A percentile compares a stretch with the other conserved stretches of the same genome.
Evolutionary conservation across 1,139 yeast species (phyloP).

Genomic region (Scheffersomyces cryptocercus): DNA sequence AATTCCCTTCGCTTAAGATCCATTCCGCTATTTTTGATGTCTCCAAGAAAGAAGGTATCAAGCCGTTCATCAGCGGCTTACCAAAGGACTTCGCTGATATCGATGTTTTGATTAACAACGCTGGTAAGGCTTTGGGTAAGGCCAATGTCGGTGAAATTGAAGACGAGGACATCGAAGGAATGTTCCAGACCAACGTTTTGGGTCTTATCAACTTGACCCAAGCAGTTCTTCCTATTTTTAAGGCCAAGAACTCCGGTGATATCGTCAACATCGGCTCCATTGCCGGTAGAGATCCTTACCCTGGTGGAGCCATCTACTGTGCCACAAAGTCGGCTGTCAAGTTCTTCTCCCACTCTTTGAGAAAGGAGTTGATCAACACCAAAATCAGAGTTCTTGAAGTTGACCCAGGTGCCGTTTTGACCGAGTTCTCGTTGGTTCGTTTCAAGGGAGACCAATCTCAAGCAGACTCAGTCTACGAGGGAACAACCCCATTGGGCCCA

Average conservation of each 20-base stretch:
- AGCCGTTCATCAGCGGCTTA: constrained; percentile 30
- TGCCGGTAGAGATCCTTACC: constrained; percentile 89
- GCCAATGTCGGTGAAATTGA: constrained; percentile 37
- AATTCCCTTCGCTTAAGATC: constrained; percentile 29
- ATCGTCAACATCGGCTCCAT: constrained; percentile 83
- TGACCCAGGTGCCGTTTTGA: constrained; percentile 87
- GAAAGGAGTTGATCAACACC: constrained; percentile 77
- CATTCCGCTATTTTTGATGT: constrained; percentile 34
- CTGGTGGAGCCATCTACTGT: constrained; percentile 85
- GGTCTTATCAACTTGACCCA: constrained; percentile 44
- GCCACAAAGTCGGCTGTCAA: constrained; percentile 84
- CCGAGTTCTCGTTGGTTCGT: constrained; percentile 79
- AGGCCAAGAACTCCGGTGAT: constrained; percentile 62
- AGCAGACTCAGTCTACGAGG: constrained; percentile 74
- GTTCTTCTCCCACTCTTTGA: constrained; percentile 71
- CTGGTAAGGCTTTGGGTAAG: constrained; percentile 46
- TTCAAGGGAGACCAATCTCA: constrained; percentile 67
- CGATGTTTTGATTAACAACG: constrained; percentile 43
- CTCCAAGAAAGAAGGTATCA: constrained; percentile 34
- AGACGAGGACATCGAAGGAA: constrained; percentile 32
- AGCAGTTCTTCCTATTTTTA: constrained; percentile 43
- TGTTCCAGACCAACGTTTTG: constrained; percentile 45
- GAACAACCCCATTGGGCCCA: constrained; percentile 71
- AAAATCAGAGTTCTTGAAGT: constrained; percentile 77
- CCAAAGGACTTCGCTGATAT: constrained; percentile 40